Evolutionary conservation across 345 rosid species (phyloP), one percentile per base, ranked within the genome.

Genomic region (Erucastrum elatum): DNA sequence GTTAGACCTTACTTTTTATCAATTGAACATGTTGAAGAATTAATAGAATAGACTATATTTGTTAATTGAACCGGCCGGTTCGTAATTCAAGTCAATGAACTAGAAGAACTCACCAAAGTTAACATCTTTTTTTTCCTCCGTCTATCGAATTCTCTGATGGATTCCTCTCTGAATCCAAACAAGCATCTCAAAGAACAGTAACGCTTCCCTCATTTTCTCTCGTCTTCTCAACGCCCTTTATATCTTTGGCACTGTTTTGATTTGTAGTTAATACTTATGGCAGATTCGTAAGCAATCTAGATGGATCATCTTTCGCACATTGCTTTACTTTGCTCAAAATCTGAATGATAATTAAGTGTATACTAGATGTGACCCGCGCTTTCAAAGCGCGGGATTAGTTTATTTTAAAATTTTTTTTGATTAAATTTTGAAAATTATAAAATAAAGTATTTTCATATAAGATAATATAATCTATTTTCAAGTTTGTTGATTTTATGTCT

Each of bases 251-350:
- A 33, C 68, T 67, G 26, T 8, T 44, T 6, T 6, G 30, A 67
- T 44, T 64, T 55, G 61, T 55, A 0, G 37, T 15, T 63, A 6
- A n/a, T 41, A 34, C 26, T 33, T 62, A 12, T 51, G 16, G 58
- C 86, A 94, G 97, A 78, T 90, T 92, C 64, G 96, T 92, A 2
- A 92, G 98, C 90, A 89, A 92, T 82, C 84, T 94, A 69, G 82
- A 58, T 5, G 98, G 97, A 80, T 87, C 97, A 27, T 90, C 97
- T 6, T n/a, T n/a, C n/a, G n/a, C n/a, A n/a, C n/a, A n/a, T n/a
- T n/a, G n/a, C n/a, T n/a, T n/a, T n/a, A n/a, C n/a, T n/a, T n/a
- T n/a, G n/a, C n/a, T n/a, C n/a, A n/a, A n/a, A n/a, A n/a, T n/a
- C n/a, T n/a, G n/a, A n/a, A n/a, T n/a, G n/a, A n/a, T n/a, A n/a